Conservation (phyloP, 2,329 filamentous ascomycete genomes). For the Sphaceloma murrayae region DNA sequence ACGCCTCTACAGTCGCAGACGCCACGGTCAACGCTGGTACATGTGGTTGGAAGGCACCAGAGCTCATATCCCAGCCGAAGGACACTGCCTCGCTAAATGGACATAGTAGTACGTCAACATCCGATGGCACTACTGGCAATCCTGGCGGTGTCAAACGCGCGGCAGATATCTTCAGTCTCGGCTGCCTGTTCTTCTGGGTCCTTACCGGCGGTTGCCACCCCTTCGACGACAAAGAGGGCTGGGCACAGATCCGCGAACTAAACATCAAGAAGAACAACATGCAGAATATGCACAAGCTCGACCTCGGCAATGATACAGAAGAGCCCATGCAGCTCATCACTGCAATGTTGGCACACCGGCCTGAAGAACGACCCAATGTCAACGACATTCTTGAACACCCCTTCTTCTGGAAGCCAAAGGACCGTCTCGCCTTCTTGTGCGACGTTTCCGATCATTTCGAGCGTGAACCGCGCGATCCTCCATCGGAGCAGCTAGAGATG, state of each 20-base stretch:
- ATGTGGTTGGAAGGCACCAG: slow-evolving; percentile 91
- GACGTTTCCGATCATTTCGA: slow-evolving; percentile 96
- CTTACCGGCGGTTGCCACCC: slow-evolving; percentile 85
- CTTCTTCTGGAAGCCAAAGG: slow-evolving; percentile 91
- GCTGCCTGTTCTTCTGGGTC: slow-evolving; percentile 98
- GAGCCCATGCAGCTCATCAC: slow-evolving; percentile 81
- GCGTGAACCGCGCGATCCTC: slow-evolving; percentile 76
- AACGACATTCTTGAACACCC: slow-evolving; percentile 79
- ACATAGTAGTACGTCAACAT: slow-evolving; percentile 45
- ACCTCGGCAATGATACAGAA: slow-evolving; percentile 62
- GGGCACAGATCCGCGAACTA: slow-evolving; percentile 74
- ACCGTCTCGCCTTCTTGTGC: slow-evolving; percentile 84
- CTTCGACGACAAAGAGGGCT: slow-evolving; percentile 87
- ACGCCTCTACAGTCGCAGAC: slow-evolving; percentile 87
- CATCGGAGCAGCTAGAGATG: slow-evolving; percentile 55
- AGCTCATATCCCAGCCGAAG: slow-evolving; percentile 60
- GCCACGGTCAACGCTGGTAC: slow-evolving; percentile 93
- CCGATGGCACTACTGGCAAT: slow-evolving; percentile 36
- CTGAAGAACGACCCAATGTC: slow-evolving; percentile 60
- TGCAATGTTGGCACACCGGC: slow-evolving; percentile 64
- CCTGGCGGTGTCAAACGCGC: slow-evolving; percentile 77
- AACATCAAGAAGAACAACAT: slow-evolving; percentile 90
- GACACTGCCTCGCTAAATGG: slow-evolving; percentile 37
- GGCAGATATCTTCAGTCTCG: slow-evolving; percentile 95
- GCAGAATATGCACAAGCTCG: slow-evolving; percentile 47